phyloP scores from a whole-genome alignment of 495 filamentous ascomycete genomes.

The Massariosphaeria phaeospora region DNA sequence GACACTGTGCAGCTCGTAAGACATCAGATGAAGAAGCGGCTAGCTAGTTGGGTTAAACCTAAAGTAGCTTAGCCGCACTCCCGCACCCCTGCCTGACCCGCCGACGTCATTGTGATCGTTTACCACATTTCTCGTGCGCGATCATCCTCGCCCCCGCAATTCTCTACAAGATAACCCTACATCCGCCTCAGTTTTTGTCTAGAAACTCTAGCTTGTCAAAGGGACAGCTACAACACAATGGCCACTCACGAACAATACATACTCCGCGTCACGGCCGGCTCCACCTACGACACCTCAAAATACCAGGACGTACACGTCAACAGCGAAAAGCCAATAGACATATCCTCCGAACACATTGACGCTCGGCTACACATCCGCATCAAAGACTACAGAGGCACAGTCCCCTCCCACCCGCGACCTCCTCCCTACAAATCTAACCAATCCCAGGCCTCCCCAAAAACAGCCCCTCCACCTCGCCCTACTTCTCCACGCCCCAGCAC shows the following conservation, averaged over 20 bases:
- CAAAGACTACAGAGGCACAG: slow-evolving; percentile 53
- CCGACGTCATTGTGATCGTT: too few species aligned
- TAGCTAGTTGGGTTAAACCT: too few species aligned
- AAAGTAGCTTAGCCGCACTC: too few species aligned
- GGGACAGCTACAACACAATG: too few species aligned
- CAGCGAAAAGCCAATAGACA: slow-evolving; percentile 49
- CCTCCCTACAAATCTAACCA: background rate
- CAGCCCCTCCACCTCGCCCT: slow-evolving; percentile 51
- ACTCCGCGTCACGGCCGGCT: slow-evolving; percentile 68
- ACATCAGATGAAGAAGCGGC: too few species aligned
- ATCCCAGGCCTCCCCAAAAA: slow-evolving; percentile 30
- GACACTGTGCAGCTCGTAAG: too few species aligned
- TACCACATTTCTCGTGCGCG: too few species aligned
- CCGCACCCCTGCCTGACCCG: too few species aligned
- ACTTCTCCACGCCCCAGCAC: slow-evolving; percentile 69
- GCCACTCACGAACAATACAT: slow-evolving; percentile 53
- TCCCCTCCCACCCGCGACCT: background rate
- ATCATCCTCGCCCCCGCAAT: too few species aligned
- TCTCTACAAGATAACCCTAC: too few species aligned
- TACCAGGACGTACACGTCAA: slow-evolving; percentile 74
- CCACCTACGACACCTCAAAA: slow-evolving; percentile 58
- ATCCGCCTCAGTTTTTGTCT: too few species aligned
- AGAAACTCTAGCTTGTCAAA: too few species aligned
- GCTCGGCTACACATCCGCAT: slow-evolving; percentile 66
- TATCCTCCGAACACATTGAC: slow-evolving; percentile 55